phyloP scores from a whole-genome alignment of 1,284 basidiomycete genomes.

The Cyathus pygmaeus region DNA sequence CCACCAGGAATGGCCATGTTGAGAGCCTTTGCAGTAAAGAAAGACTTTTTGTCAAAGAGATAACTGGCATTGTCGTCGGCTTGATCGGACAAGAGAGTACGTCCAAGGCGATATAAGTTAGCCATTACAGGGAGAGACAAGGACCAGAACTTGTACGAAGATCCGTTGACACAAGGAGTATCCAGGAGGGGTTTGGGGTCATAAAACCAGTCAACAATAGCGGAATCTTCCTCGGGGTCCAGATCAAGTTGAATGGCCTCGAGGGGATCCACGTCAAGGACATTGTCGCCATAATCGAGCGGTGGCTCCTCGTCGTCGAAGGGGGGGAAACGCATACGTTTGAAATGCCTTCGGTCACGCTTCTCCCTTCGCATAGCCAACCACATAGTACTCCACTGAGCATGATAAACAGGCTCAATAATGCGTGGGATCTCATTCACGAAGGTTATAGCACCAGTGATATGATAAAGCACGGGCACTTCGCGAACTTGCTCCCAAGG shows the following conservation, averaged over 20 bases:
- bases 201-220: slow-evolving; percentile 99
- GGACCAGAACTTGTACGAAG: slow-evolving; percentile 94
- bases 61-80: slow-evolving; percentile 91
- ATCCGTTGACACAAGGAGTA: slow-evolving; percentile 88
- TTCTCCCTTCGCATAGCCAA: slow-evolving; percentile 99
- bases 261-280: slow-evolving; percentile 96
- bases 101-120: slow-evolving; percentile 94
- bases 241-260: slow-evolving; percentile 98
- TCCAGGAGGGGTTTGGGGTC: slow-evolving; percentile 95
- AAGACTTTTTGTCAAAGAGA: slow-evolving; percentile 97
- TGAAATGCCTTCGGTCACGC: slow-evolving; percentile 98
- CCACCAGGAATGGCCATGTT: slow-evolving; percentile 99
- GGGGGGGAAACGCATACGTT: slow-evolving; percentile 99
- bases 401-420: slow-evolving; percentile 98
- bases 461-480: slow-evolving; percentile 96
- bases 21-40: slow-evolving; percentile 97
- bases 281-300: slow-evolving; percentile 98
- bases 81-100: slow-evolving; percentile 92
- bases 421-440: slow-evolving; percentile 98
- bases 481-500: slow-evolving; percentile 99
- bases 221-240: slow-evolving; percentile 91
- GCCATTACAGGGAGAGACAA: slow-evolving; percentile 95
- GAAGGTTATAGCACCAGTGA: slow-evolving; percentile 99
- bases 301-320: slow-evolving; percentile 99
- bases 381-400: slow-evolving; percentile 99